These are phyloP conservation scores for Talaromyces ruber DNA, from an alignment of 495 filamentous ascomycete genomes.

Conservation along the genomic window DNA sequence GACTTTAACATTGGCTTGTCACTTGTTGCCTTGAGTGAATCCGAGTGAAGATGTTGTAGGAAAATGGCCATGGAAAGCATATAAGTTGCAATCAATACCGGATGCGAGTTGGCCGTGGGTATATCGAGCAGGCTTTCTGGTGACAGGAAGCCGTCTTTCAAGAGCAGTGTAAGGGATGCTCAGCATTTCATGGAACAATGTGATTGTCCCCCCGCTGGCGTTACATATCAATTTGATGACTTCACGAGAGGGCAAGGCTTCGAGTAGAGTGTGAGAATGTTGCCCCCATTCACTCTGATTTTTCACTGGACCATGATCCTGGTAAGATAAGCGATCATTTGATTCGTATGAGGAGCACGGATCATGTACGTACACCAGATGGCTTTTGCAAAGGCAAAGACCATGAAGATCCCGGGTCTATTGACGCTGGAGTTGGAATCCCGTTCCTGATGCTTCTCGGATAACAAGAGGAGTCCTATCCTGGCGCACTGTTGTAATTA, in stretches of 20 bases:
- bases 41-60: constrained; percentile 15
- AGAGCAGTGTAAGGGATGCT: constrained; percentile 10
- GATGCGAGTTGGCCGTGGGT: constrained; percentile 11
- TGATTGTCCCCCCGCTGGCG: constrained; percentile 4
- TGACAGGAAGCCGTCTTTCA: constrained; percentile 6
- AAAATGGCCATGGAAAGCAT: constrained; percentile 11
- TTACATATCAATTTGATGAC: constrained; percentile 12
- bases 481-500: background rate
- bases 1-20: constrained; percentile 7
- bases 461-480: constrained; percentile 3
- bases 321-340: constrained; percentile 6
- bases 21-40: constrained; percentile 3
- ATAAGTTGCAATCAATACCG: constrained; percentile 14
- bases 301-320: background rate
- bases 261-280: constrained; percentile 9
- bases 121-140: constrained; percentile 4
- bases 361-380: background rate
- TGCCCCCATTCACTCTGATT: constrained; percentile 7
- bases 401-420: background rate
- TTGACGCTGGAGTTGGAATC: background rate
- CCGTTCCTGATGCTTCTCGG: background rate
- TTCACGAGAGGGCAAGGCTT: constrained; percentile 10
- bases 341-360: background rate
- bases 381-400: background rate
- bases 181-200: constrained; percentile 10